These are phyloP conservation scores for Termitomyces sp. DNA, from an alignment of 768 basidiomycete species.

Conservation along the genomic window DNA sequence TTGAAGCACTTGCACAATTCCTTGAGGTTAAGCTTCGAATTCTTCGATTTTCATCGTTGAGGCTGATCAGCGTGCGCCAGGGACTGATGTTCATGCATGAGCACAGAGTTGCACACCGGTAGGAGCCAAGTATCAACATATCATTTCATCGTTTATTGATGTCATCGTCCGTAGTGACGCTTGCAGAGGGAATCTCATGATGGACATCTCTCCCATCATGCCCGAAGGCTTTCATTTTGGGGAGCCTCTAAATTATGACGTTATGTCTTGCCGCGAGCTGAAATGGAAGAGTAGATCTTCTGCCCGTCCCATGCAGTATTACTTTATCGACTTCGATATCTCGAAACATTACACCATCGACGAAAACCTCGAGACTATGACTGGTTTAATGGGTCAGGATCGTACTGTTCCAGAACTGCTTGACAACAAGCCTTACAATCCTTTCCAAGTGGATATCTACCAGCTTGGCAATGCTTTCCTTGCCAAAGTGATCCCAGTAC, in stretches of 20 bases:
- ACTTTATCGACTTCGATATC: neutral
- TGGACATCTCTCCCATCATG: neutral
- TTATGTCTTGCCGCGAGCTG: neutral
- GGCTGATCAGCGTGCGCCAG: neutral
- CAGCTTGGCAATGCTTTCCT: constrained; percentile 1
- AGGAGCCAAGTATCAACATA: neutral
- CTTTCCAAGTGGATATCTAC: constrained; percentile 2
- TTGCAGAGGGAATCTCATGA: neutral
- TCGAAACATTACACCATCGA: neutral
- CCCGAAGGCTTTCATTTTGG: neutral
- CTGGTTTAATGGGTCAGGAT: constrained; percentile 1
- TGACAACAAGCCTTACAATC: constrained; percentile 1
- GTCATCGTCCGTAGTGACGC: neutral
- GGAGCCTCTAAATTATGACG: neutral
- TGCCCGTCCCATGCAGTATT: constrained; percentile 3
- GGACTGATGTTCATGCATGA: neutral
- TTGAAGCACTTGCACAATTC: neutral
- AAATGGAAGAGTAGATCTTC: neutral
- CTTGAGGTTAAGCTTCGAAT: neutral
- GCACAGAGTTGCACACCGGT: constrained; percentile 1
- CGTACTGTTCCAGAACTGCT: constrained; percentile 1
- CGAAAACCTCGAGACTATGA: neutral
- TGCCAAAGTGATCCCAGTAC: neutral
- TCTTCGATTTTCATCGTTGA: neutral
- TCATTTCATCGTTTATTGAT: neutral